These are phyloP conservation scores for Apostasia ramifera DNA, from an alignment of 106 monocot genomes.

Conservation along the genomic window DNA sequence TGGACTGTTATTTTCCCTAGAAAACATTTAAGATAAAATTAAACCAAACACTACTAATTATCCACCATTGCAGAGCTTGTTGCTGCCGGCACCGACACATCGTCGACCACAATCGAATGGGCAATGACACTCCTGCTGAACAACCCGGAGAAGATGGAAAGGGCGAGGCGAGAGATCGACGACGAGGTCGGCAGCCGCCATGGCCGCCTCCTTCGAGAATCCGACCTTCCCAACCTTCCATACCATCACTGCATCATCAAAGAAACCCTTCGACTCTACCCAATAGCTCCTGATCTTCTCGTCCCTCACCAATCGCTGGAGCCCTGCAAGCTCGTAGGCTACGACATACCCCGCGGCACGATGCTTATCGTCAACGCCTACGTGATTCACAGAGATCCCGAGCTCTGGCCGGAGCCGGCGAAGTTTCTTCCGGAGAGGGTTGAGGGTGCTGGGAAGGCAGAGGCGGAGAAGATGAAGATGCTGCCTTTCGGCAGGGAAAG, in stretches of 20 bases:
- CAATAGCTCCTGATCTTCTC: constrained; percentile 8
- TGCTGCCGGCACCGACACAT: constrained; percentile 1
- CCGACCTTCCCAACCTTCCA: constrained; percentile 6
- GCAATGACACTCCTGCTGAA: constrained; percentile 3
- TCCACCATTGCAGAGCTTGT: no score
- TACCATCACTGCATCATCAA: constrained; percentile 3
- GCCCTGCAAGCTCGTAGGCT: constrained; percentile 2
- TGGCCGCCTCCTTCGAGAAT: neutral
- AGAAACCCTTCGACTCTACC: constrained; percentile 8
- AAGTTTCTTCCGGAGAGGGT: constrained; percentile 17
- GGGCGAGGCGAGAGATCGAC: neutral
- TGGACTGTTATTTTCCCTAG: no score
- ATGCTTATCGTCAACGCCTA: constrained; percentile 9
- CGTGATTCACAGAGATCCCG: constrained; percentile 11
- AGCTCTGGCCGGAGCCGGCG: constrained; percentile 1
- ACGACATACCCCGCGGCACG: neutral
- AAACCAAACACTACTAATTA: no score
- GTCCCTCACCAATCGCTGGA: constrained; percentile 1
- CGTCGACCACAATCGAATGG: neutral
- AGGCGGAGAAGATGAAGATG: neutral
- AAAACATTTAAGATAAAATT: no score
- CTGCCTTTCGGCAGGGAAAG: constrained; percentile 9
- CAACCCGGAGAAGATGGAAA: neutral
- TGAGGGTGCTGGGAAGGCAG: neutral
- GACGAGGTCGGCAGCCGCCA: neutral